These are phyloP conservation scores for Globisporangium perplexum DNA, from an alignment of 352 stramenopile genomes.

Conservation along the genomic window DNA sequence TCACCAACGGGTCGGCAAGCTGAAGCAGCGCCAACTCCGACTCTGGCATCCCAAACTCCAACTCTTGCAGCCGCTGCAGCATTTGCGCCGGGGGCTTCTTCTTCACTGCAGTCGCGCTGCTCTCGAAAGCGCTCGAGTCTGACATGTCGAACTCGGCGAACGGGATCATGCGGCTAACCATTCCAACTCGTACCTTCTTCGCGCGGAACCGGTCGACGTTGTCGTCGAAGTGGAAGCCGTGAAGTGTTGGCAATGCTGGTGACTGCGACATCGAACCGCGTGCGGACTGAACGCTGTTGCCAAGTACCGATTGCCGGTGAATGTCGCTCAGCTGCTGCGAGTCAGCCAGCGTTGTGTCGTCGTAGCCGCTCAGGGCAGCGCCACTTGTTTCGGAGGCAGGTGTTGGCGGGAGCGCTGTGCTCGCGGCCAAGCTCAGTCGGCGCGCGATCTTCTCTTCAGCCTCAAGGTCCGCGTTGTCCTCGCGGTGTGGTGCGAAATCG, in stretches of 20 bases:
- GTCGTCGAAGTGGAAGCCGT: background rate
- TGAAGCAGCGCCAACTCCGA: conserved; percentile 7
- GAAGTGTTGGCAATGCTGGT: background rate
- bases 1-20: conserved; percentile 7
- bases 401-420: conserved; percentile 7
- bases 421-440: conserved; percentile 5
- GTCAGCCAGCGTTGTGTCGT: too few species aligned
- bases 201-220: conserved; percentile 6
- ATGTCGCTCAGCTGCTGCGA: background rate
- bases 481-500: background rate
- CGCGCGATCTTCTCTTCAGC: conserved; percentile 7
- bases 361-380: too few species aligned
- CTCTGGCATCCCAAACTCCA: conserved; percentile 3
- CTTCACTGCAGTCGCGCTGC: background rate
- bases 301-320: background rate
- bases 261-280: too few species aligned
- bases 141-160: conserved; percentile 3
- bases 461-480: conserved; percentile 7
- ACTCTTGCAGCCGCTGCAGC: conserved; percentile 6
- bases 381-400: background rate
- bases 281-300: background rate
- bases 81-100: background rate
- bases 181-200: conserved; percentile 11
- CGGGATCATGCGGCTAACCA: conserved; percentile 9
- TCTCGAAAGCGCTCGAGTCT: background rate